Evolutionary conservation across 2,329 filamentous ascomycete genomes (phyloP), one percentile per base, ranked within the genome.

Genomic region (Aspergillus fumigatus): DNA sequence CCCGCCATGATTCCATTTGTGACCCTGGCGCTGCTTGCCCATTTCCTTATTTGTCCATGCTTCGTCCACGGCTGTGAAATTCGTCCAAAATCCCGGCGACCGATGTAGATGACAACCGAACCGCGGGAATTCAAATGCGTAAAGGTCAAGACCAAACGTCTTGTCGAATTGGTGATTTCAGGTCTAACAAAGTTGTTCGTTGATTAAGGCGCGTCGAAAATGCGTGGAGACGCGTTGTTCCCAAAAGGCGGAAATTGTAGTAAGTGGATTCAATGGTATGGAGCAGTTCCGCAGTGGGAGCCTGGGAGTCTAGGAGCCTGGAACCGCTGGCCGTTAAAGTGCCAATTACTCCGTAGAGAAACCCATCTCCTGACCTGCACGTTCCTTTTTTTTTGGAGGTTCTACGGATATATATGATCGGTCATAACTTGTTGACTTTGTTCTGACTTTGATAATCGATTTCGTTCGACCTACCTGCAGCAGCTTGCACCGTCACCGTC

Each of bases 1-100:
- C 72, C 67, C 75, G 75, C 79, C 79, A 81, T 73, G 71, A 70
- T 73, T 77, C 74, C 73, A 76, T 77, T 74, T 70, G 69, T 66
- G 63, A 65, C 57, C 62, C 66, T 57, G 67, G 65, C 61, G 66
- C 61, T 61, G 60, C 64, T 68, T 56, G 62, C 68, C 71, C 73
- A 75, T 75, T 60, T 68, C 71, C 68, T 60, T 69, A 72, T 48
- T 48, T 51, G 49, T 52, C 60, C 70, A 71, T 72, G 51, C 65
- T 58, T 52, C 55, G 49, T 47, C 32, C 14, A 5, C 14, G 14
- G 32, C 5, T 17, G 32, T 7, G 32, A 38, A 17, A 17, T 17
- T 17, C 32, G 32, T 17, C 14, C 32, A 38, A 17, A 7, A 38
- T 38, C 6, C 32, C 14, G 14, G 5, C 5, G 32, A 35, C 14